A percentile compares a stretch with the other conserved stretches of the same genome.
These are phyloP conservation scores for Candida germanica DNA, from an alignment of 805 yeast genomes.

Conservation along the genomic window DNA sequence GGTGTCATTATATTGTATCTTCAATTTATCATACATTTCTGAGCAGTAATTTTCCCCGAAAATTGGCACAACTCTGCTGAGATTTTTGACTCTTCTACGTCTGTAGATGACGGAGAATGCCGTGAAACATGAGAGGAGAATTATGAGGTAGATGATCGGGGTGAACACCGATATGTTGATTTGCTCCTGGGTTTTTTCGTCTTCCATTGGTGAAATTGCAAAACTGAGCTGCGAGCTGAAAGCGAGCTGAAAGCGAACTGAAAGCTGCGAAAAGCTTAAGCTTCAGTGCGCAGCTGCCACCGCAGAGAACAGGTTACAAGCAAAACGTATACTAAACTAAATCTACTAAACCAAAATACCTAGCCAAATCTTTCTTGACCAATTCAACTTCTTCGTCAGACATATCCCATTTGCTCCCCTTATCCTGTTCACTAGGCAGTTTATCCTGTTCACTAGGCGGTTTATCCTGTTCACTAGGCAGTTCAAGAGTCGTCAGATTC, in stretches of 20 bases:
- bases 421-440: constrained; percentile 2
- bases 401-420: too few relatives aligned
- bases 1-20: constrained; percentile 43
- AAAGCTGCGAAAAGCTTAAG: too few relatives aligned
- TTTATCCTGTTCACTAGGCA: constrained; percentile 8
- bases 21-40: constrained; percentile 60
- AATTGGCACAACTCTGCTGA: constrained; percentile 65
- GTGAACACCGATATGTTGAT: constrained; percentile 46
- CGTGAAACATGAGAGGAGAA: constrained; percentile 62
- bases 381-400: constrained; percentile 49
- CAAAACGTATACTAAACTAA: too few relatives aligned
- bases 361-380: constrained; percentile 61
- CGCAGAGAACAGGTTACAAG: too few relatives aligned
- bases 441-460: constrained; percentile 4
- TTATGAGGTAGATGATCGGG: constrained; percentile 72
- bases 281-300: too few relatives aligned
- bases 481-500: constrained; percentile 13
- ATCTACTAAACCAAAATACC: constrained; percentile 40
- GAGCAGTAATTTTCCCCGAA: constrained; percentile 67
- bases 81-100: constrained; percentile 47
- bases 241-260: background rate
- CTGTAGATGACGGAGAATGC: constrained; percentile 71
- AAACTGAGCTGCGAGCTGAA: background rate
- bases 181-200: constrained; percentile 18
- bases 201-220: constrained; percentile 13